These are phyloP conservation scores for Lasiodiplodia sp. DNA, from an alignment of 2,329 filamentous ascomycete genomes.

Conservation along the genomic window DNA sequence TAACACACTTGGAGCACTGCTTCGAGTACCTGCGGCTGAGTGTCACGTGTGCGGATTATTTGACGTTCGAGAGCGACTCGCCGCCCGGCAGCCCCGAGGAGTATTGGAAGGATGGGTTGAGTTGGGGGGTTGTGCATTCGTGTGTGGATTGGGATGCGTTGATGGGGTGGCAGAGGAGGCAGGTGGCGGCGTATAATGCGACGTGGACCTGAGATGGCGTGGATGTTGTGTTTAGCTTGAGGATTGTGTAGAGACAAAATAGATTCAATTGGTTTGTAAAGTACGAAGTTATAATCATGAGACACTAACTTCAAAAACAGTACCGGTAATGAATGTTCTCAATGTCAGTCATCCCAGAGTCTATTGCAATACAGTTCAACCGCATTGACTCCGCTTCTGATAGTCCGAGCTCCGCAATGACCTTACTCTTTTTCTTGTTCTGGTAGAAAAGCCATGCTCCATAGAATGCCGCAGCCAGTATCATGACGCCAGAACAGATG, in stretches of 20 bases:
- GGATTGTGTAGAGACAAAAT: too few species aligned
- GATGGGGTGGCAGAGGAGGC: not conserved
- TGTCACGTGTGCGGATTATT: conserved; percentile 46
- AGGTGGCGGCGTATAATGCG: not conserved
- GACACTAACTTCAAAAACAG: not conserved
- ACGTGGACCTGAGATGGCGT: not conserved
- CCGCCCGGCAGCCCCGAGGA: not conserved
- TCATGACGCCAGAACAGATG: not conserved
- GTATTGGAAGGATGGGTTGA: conserved; percentile 11
- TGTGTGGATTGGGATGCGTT: not conserved
- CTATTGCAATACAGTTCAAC: not conserved
- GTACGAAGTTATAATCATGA: too few species aligned
- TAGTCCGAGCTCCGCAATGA: not conserved
- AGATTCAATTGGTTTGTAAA: too few species aligned
- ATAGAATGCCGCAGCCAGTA: not conserved
- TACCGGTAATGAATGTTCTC: not conserved
- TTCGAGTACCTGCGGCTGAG: conserved; percentile 49
- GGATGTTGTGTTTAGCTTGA: too few species aligned
- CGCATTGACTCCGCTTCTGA: not conserved
- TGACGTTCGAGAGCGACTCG: conserved; percentile 39
- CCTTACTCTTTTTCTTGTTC: not conserved
- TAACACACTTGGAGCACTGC: conserved; percentile 49
- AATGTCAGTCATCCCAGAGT: not conserved
- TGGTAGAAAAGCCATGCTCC: not conserved
- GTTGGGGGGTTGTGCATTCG: conserved; percentile 8